Conservation (phyloP, 1,284 basidiomycete genomes). For the Sanghuangporus weigelae region DNA sequence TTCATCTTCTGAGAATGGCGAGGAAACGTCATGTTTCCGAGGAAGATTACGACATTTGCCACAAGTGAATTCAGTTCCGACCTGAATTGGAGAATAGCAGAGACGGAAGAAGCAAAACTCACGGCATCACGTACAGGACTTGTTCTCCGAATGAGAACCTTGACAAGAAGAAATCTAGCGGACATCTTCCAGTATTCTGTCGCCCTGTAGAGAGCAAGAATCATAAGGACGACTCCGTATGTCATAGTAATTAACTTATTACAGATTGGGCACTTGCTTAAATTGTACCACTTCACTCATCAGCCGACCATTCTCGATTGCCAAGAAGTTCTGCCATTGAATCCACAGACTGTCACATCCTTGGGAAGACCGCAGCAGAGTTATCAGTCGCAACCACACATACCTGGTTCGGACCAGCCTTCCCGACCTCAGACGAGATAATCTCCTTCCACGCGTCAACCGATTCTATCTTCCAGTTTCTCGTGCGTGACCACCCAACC, state of each 20-base stretch:
- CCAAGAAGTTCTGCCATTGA: background rate
- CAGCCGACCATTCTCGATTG: background rate
- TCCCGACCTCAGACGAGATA: no score
- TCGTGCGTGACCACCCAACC: no score
- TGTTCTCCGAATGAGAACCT: constrained; percentile 2
- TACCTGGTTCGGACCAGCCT: no score
- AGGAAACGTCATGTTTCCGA: background rate
- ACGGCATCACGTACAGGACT: background rate
- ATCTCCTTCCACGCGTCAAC: no score
- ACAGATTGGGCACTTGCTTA: background rate
- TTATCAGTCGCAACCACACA: no score
- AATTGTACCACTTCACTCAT: background rate
- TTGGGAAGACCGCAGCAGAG: background rate
- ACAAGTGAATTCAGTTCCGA: background rate
- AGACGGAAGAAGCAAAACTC: background rate
- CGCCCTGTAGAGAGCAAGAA: background rate
- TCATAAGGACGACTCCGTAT: background rate
- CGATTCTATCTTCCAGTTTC: no score
- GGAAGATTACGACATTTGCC: background rate
- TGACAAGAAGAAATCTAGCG: background rate
- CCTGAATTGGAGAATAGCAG: background rate
- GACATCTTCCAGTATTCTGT: background rate
- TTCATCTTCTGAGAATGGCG: background rate
- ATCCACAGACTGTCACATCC: background rate
- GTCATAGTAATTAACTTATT: background rate